Conservation (phyloP, 176 grass and related monocot species). For the Hyparrhenia diplandra region DNA sequence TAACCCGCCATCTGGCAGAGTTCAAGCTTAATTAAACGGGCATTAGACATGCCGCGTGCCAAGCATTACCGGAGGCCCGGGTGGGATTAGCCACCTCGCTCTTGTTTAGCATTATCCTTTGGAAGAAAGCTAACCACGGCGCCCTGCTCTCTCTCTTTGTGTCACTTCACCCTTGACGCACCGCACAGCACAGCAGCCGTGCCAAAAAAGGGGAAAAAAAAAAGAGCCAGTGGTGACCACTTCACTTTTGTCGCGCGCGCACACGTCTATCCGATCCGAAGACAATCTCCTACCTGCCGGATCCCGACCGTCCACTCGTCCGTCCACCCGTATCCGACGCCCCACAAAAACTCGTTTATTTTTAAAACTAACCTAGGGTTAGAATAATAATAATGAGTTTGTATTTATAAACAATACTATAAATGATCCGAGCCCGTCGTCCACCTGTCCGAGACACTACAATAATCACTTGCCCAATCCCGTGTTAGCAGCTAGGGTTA, state of each 20-base stretch:
- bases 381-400: too few species aligned
- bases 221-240: not conserved
- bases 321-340: not conserved
- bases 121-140: not conserved
- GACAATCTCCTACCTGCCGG: not conserved
- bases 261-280: not conserved
- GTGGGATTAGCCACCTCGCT: not conserved
- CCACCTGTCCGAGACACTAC: constrained; percentile 8
- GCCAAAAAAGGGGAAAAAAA: not conserved
- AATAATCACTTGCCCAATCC: constrained; percentile 12
- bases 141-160: not conserved
- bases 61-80: not conserved
- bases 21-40: not conserved
- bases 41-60: not conserved
- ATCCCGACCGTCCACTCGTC: not conserved
- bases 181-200: not conserved
- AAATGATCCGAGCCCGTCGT: too few species aligned
- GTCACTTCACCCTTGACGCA: not conserved
- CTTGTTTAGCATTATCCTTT: constrained; percentile 18
- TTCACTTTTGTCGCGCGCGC: constrained; percentile 5
- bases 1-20: not conserved
- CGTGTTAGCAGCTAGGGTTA: constrained; percentile 10
- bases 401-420: too few species aligned
- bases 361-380: too few species aligned
- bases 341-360: not conserved